Evolutionary conservation across 495 filamentous ascomycete species (phyloP), one percentile per base, ranked within the genome.

Genomic region (Pyrenula massariospora): DNA sequence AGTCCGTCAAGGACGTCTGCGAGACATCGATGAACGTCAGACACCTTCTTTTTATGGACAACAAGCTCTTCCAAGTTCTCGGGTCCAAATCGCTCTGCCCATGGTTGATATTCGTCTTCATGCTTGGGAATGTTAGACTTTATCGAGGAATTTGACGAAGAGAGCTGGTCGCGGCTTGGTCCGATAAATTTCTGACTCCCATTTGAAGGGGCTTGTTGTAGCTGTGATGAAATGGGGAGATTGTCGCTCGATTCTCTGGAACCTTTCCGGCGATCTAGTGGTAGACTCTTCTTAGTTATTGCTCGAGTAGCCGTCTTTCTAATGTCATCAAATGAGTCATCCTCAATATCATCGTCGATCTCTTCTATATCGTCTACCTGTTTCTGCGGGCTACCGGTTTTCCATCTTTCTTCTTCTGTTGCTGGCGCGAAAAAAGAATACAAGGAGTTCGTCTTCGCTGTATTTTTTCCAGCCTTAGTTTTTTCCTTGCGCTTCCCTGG

Each of bases 1-100:
- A 75, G 76, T 5, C 89, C 87, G 36, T 71, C 63, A 54, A 92
- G 80, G 0, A 87, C 87, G 59, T 81, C 77, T 52, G 84, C 79
- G 48, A 99, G 68, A 93, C 94, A 97, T 31, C 64, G 74, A 51
- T 80, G 77, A 19, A 97, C 90, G 69, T 96, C 91, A 15, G 78
- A 70, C 21, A 97, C 90, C 69, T 99, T 99, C 63, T 77, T 88
- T 70, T 90, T 95, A 65, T 99, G 89, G 31, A 97, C 91, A 0
- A 85, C 92, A 55, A 97, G 75, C 68, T 96, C 91, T 24, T 84
- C 82, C n/a, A 94, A 58, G 58, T 78, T 80, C 1, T 65, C 58
- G 0, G 94, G 94, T 1, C 76, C 81, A 66, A 87, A 97, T 62
- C 82, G 80, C 61, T 96, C 89, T 15, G 86, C 84, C 94, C 94